Base-by-base conservation (phyloP, 805 yeast species). In the Cyberlindnera misumaiensis region DNA sequence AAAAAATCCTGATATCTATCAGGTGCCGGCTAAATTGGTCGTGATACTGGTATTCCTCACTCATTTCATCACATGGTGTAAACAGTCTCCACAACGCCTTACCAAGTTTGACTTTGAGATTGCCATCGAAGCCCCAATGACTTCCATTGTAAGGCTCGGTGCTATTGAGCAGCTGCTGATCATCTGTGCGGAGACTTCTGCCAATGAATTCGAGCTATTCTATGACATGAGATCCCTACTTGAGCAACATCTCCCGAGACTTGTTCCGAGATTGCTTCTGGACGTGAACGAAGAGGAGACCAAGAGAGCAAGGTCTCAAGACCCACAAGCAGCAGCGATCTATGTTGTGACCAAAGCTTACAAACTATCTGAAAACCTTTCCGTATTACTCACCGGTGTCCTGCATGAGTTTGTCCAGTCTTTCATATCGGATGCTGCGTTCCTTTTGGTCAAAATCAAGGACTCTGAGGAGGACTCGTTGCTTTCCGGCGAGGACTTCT, bases 391-490 rank as follows among this genome's bases (percentile, higher is more conserved):
- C 54, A 61, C 71, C 1, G 56, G 67, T 3, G 44, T 64, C 5
- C 64, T 81, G 32, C 75, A 75, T 48, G 51, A 57, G 1, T 77
- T 80, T 43, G 68, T 80, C 34, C 71, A 67, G 36, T 57, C 65
- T 8, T 79, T 81, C 47, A 75, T 83, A 18, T 65, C 72, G 11
- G 76, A 80, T 50, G 73, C 81, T 20, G 86, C 88, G 1, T 73
- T 80, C 40, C 64, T 83, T 7, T 62, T 83, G 38, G 80, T 85
- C 1, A 74, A 72, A 47, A 67, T 83, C 32, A 72, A 85, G 46
- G 87, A 83, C 50, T 73, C 75, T 10, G 90, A 83, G 55, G 90
- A 83, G 51, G 90, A 83, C 53, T 71, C 78, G 22, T 53, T 83
- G 15, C 57, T 83, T 14, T 77, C 87, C 0, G 70, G 69, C 14